Base-by-base conservation (phyloP, 1,284 basidiomycete species). In the Rhodotorula sp. region DNA sequence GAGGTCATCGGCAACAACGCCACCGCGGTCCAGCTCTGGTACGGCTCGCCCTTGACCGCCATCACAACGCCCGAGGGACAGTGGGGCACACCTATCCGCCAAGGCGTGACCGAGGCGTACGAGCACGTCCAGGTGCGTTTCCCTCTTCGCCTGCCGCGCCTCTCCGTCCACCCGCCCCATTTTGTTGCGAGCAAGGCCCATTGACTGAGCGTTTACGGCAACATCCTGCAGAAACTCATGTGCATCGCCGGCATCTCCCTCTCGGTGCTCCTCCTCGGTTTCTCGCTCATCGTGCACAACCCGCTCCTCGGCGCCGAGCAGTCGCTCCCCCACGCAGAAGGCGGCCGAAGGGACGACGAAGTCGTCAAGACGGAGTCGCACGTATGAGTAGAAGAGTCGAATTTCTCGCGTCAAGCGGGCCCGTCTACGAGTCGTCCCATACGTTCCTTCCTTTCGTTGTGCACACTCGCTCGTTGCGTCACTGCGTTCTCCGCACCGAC, bases 271-370 rank as follows among this genome's bases (percentile, higher is more conserved):
- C 59, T 81, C 52, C 62, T 82, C 49, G 17, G 71, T 25, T 74
- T 76, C 44, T 67, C 75, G 0, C 50, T 80, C 8, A 57, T 70
- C 17, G 72, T 81, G 42, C 70, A 70, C 50, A 77, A 82, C 72
- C 75, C 75, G 23, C 53, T 64, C 23, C 70, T 82, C n/a, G 76
- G 76, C 27, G 78, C 80, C 63, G 71, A 77, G 62, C 81, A 82
- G 44, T 41, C 44, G 14, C 50, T 68, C 9, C 58, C 65, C 8
- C 55, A 58, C 23, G 55, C 44, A 67, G 48, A 50, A 56, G 49
- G 17, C 50, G 42, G 45, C 17, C 25, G 61, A 64, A 45, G 52
- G 7, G 57, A n/a, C 25, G 57, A 17, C 44, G 23, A 27, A 10
- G 44, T 7, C 14, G n/a, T 41, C 9, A 42, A 13, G 55, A 16